These are phyloP conservation scores for Suillus americanus DNA, from an alignment of 768 basidiomycete genomes.

Conservation along the genomic window DNA sequence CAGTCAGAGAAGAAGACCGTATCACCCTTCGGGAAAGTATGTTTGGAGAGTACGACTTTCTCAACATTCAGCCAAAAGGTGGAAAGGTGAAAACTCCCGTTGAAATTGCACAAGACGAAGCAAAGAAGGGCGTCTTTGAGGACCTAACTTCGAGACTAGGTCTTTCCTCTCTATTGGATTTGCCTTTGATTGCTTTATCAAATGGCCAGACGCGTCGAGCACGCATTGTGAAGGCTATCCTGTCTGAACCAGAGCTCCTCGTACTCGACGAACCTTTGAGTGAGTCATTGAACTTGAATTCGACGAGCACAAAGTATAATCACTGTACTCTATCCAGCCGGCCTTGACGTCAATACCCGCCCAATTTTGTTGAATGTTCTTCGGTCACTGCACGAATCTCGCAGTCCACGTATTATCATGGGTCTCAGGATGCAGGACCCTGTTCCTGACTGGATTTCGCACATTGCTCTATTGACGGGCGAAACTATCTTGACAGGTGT, in stretches of 20 bases:
- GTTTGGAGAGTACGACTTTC: constrained; percentile 50
- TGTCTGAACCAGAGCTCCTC: constrained; percentile 69
- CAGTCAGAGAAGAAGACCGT: constrained; percentile 81
- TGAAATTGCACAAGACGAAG: constrained; percentile 26
- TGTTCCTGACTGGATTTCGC: constrained; percentile 71
- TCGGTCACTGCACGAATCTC: constrained; percentile 46
- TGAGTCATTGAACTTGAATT: constrained; percentile 35
- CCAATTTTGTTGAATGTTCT: constrained; percentile 56
- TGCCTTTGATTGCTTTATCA: constrained; percentile 82
- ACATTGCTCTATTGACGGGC: constrained; percentile 56
- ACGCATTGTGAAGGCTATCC: constrained; percentile 74
- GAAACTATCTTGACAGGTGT: constrained; percentile 51
- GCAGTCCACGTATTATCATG: constrained; percentile 60
- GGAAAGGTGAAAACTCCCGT: constrained; percentile 19
- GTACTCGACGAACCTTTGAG: constrained; percentile 93
- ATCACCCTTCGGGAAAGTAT: constrained; percentile 74
- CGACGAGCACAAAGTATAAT: background rate
- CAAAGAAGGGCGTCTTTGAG: constrained; percentile 43
- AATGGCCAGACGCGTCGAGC: constrained; percentile 93
- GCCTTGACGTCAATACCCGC: constrained; percentile 67
- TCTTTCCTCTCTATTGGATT: constrained; percentile 64
- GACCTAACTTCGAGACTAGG: constrained; percentile 55
- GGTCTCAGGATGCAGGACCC: constrained; percentile 69
- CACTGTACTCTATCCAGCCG: constrained; percentile 49
- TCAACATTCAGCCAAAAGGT: constrained; percentile 26